Percentiles rank a stretch among this genome's conserved stretches.
These are phyloP conservation scores for Rhododendron mucronatum DNA, from an alignment of 148 eudicot genomes.

Conservation along the genomic window DNA sequence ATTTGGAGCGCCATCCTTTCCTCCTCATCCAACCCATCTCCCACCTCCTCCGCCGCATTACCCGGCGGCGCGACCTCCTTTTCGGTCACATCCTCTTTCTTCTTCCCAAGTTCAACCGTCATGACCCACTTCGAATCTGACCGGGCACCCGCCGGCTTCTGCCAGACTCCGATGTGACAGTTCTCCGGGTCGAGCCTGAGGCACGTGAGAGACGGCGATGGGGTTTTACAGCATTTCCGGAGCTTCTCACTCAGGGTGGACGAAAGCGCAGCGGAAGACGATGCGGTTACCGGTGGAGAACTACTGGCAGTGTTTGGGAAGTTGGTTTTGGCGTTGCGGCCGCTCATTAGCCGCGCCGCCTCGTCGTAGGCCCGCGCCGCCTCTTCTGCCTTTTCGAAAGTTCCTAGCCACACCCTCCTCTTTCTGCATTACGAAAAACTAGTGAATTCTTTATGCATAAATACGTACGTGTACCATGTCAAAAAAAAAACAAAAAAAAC, in stretches of 20 bases:
- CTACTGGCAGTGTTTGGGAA: slow-evolving; percentile 2
- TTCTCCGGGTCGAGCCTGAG: slow-evolving; percentile 31
- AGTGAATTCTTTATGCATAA: too few relatives aligned
- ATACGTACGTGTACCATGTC: not conserved
- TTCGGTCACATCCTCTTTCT: not conserved
- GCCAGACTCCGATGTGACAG: slow-evolving; percentile 36
- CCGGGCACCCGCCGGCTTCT: slow-evolving; percentile 21
- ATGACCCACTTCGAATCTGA: slow-evolving; percentile 31
- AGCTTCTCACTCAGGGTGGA: slow-evolving; percentile 26
- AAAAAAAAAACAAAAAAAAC: too few relatives aligned
- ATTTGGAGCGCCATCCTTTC: slow-evolving; percentile 56
- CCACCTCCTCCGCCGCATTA: not conserved
- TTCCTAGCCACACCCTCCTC: slow-evolving; percentile 32
- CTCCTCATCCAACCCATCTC: slow-evolving; percentile 38
- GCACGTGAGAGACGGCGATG: slow-evolving; percentile 32
- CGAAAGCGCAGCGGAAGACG: slow-evolving; percentile 8
- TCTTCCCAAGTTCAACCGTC: slow-evolving; percentile 37
- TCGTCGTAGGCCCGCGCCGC: slow-evolving; percentile 34
- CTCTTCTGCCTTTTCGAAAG: slow-evolving; percentile 27
- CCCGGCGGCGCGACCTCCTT: not conserved
- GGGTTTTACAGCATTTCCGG: slow-evolving; percentile 21
- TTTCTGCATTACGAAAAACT: slow-evolving; percentile 9
- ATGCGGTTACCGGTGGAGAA: not conserved
- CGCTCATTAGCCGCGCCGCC: slow-evolving; percentile 29
- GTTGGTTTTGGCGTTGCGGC: slow-evolving; percentile 31